These are phyloP conservation scores for Thielaviopsis populi DNA, from an alignment of 2,329 filamentous ascomycete species.

Conservation along the genomic window DNA sequence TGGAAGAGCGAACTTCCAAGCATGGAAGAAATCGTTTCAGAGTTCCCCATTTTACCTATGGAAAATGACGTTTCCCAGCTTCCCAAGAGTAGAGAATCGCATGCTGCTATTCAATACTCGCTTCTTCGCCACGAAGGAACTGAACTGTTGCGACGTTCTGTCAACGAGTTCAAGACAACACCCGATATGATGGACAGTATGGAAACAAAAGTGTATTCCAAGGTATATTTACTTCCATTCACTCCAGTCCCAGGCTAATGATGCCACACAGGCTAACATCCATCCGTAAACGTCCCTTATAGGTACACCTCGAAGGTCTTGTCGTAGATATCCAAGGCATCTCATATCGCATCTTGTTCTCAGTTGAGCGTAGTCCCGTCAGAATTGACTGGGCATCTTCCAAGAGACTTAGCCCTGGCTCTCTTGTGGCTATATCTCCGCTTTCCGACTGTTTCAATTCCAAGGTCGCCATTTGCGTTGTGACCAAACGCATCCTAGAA, in stretches of 20 bases:
- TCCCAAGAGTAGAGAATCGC: slow-evolving; percentile 47
- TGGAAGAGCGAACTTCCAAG: slow-evolving; percentile 38
- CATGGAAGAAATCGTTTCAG: slow-evolving; percentile 34
- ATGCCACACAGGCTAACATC: background rate
- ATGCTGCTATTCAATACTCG: slow-evolving; percentile 59
- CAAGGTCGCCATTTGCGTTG: slow-evolving; percentile 52
- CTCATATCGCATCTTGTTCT: slow-evolving; percentile 56
- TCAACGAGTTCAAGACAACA: slow-evolving; percentile 38
- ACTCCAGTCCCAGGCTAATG: background rate
- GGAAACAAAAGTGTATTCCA: slow-evolving; percentile 51
- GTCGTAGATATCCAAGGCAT: slow-evolving; percentile 47
- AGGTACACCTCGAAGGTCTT: slow-evolving; percentile 54
- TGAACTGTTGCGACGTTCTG: slow-evolving; percentile 51
- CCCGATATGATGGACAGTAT: slow-evolving; percentile 43
- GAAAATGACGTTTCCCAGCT: slow-evolving; percentile 40
- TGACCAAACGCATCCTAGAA: slow-evolving; percentile 53
- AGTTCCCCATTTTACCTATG: slow-evolving; percentile 25
- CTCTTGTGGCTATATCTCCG: slow-evolving; percentile 38
- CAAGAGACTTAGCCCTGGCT: slow-evolving; percentile 37
- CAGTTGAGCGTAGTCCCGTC: slow-evolving; percentile 47
- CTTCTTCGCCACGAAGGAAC: slow-evolving; percentile 62
- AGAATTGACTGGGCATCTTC: slow-evolving; percentile 49
- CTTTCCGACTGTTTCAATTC: slow-evolving; percentile 45
- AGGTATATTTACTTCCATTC: slow-evolving; percentile 33
- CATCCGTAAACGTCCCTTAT: background rate